These are phyloP conservation scores for Scytalidium sp. DNA, from an alignment of 2,329 filamentous ascomycete species.

Conservation along the genomic window DNA sequence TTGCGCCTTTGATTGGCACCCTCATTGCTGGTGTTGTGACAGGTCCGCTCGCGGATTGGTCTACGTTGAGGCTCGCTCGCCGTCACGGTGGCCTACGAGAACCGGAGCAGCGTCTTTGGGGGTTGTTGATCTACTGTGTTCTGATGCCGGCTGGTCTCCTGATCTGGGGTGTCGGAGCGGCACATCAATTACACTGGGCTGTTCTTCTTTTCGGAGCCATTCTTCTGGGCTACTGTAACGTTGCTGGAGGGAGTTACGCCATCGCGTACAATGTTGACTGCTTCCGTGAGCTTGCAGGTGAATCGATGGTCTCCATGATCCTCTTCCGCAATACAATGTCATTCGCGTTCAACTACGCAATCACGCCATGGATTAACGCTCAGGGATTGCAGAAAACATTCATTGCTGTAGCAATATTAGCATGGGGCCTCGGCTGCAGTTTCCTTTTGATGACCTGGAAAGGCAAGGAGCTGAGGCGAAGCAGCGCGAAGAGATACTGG, in stretches of 20 bases:
- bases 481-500: slow-evolving; percentile 3
- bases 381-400: slow-evolving; percentile 39
- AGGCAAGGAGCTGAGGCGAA: slow-evolving; percentile 4
- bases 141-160: slow-evolving; percentile 38
- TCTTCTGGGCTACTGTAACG: slow-evolving; percentile 23
- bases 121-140: slow-evolving; percentile 26
- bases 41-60: slow-evolving; percentile 28
- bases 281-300: slow-evolving; percentile 43
- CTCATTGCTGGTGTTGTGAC: slow-evolving; percentile 13
- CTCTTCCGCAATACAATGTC: slow-evolving; percentile 43
- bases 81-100: slow-evolving; percentile 26
- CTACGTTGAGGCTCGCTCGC: slow-evolving; percentile 40
- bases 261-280: slow-evolving; percentile 44
- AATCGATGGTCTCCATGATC: slow-evolving; percentile 46
- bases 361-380: slow-evolving; percentile 39
- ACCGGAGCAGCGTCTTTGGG: slow-evolving; percentile 30
- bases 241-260: slow-evolving; percentile 18
- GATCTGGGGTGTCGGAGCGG: slow-evolving; percentile 45
- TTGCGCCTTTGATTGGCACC: slow-evolving; percentile 19
- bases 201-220: slow-evolving; percentile 37
- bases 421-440: neutral
- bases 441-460: slow-evolving; percentile 2
- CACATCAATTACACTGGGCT: slow-evolving; percentile 35
- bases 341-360: slow-evolving; percentile 48
- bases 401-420: slow-evolving; percentile 33